Evolutionary conservation across 768 basidiomycete species (phyloP).

Genomic region (Termitomyces bulborhizus): DNA sequence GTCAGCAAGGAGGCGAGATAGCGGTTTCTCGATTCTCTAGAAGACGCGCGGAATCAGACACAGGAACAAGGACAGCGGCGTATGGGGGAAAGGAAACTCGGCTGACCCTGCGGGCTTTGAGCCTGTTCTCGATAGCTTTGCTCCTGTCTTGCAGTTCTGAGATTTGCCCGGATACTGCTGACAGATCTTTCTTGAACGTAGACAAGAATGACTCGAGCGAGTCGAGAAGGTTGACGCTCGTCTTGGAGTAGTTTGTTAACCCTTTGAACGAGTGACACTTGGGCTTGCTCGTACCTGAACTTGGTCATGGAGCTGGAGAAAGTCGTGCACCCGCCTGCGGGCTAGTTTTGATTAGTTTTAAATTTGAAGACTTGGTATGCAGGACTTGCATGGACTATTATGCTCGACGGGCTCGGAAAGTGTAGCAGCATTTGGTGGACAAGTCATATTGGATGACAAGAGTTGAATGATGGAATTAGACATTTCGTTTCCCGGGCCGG

Average conservation of each 20-base stretch:
- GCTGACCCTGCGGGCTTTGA: slow-evolving; percentile 79
- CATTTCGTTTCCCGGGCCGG: neutral
- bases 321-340: slow-evolving; percentile 49
- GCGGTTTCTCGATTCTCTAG: slow-evolving; percentile 84
- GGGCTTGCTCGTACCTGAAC: slow-evolving; percentile 56
- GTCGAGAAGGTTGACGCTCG: slow-evolving; percentile 78
- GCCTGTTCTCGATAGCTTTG: slow-evolving; percentile 81
- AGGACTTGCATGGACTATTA: slow-evolving; percentile 28
- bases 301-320: slow-evolving; percentile 86
- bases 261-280: neutral
- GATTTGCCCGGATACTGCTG: slow-evolving; percentile 94
- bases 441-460: neutral
- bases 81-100: neutral
- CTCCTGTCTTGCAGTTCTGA: slow-evolving; percentile 88
- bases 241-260: slow-evolving; percentile 36
- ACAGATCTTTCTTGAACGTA: slow-evolving; percentile 92
- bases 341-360: slow-evolving; percentile 17
- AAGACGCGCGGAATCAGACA: neutral
- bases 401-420: neutral
- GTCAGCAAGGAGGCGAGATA: slow-evolving; percentile 74
- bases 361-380: neutral
- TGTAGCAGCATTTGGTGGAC: neutral
- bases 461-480: neutral
- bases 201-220: slow-evolving; percentile 89
- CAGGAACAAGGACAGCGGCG: neutral